These are phyloP conservation scores for Penicillium silybi DNA, from an alignment of 495 filamentous ascomycete species.

Conservation along the genomic window DNA sequence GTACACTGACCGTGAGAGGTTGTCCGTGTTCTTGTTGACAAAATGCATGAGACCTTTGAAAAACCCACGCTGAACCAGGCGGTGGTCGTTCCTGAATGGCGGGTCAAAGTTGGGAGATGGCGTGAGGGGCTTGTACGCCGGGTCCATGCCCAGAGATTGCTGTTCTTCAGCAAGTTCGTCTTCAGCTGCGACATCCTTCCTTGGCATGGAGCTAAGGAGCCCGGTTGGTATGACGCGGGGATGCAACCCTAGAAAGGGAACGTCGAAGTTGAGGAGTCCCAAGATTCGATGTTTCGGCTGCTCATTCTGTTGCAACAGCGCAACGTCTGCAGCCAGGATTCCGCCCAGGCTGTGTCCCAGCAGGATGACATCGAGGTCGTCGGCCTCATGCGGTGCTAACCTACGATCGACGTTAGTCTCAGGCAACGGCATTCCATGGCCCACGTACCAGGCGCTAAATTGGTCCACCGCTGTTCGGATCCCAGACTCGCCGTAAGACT, in stretches of 20 bases:
- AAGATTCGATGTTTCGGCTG: constrained; percentile 65
- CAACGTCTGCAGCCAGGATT: constrained; percentile 75
- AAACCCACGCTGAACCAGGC: constrained; percentile 58
- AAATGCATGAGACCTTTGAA: constrained; percentile 70
- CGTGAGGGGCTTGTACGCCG: constrained; percentile 11
- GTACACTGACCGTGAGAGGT: constrained; percentile 63
- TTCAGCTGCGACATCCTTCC: constrained; percentile 35
- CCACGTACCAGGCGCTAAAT: constrained; percentile 71
- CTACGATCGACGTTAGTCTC: constrained; percentile 29
- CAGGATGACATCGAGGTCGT: constrained; percentile 73
- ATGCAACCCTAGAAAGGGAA: constrained; percentile 84
- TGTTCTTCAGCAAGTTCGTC: constrained; percentile 20
- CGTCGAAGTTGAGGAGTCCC: constrained; percentile 81
- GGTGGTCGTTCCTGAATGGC: constrained; percentile 67
- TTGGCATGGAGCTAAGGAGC: constrained; percentile 69
- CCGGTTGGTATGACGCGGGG: constrained; percentile 80
- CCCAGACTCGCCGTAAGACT: constrained; percentile 61
- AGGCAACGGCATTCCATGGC: background rate
- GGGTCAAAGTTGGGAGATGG: constrained; percentile 61
- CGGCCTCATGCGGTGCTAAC: constrained; percentile 72
- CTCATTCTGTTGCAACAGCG: constrained; percentile 46
- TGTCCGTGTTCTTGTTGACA: constrained; percentile 70
- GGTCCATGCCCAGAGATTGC: constrained; percentile 17
- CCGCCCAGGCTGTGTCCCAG: constrained; percentile 92
- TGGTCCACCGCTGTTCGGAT: constrained; percentile 69